These are phyloP conservation scores for Zoysia japonica DNA, from an alignment of 176 grass and related monocot species.

Conservation along the genomic window DNA sequence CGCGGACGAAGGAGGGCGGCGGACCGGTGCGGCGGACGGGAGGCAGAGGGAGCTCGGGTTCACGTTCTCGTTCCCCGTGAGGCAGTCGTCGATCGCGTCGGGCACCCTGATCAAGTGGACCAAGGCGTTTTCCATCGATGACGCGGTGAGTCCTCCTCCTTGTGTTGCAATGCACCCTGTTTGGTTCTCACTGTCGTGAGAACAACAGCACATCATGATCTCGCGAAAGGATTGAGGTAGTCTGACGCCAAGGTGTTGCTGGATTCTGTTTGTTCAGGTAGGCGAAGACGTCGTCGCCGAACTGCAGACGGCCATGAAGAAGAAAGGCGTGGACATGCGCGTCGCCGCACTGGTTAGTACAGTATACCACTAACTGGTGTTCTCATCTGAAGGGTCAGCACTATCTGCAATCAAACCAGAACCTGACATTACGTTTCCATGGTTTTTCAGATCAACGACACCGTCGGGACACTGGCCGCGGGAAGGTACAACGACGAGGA, in stretches of 20 bases:
- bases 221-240: background rate
- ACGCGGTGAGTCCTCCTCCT: constrained; percentile 27
- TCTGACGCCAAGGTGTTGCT: constrained; percentile 9
- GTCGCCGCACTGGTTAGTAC: constrained; percentile 66
- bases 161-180: background rate
- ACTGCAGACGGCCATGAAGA: constrained; percentile 67
- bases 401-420: background rate
- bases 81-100: constrained; percentile 68
- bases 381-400: background rate
- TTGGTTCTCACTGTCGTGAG: background rate
- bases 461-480: constrained; percentile 75
- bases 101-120: constrained; percentile 95
- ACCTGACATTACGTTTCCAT: constrained; percentile 14
- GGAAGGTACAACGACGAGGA: constrained; percentile 67
- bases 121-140: constrained; percentile 73
- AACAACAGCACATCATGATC: too few species aligned
- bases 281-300: constrained; percentile 72
- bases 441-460: constrained; percentile 72
- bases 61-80: constrained; percentile 88
- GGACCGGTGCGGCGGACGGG: background rate
- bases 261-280: constrained; percentile 44
- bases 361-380: background rate
- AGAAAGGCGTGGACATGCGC: constrained; percentile 66
- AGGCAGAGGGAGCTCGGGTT: constrained; percentile 78
- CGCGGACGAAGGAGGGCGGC: constrained; percentile 15